These are phyloP conservation scores for Solanum lycopersicoides DNA, from an alignment of 257 asterid species.

Conservation along the genomic window DNA sequence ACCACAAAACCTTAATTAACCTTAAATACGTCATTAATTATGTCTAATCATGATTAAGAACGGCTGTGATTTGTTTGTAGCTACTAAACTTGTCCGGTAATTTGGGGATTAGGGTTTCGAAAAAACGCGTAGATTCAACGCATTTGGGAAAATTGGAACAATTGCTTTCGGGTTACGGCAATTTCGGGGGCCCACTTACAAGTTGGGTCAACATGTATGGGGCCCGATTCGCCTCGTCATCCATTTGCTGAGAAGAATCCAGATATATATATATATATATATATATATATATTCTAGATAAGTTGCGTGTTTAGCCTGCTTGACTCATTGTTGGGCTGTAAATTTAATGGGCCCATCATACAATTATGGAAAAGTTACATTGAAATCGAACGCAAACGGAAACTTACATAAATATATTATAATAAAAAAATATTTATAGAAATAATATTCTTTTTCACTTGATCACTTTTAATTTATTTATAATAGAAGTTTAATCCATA, in stretches of 20 bases:
- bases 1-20: constrained; percentile 6
- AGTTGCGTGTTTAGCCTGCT: background rate
- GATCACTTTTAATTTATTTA: too few relatives aligned
- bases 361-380: background rate
- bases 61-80: background rate
- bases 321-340: background rate
- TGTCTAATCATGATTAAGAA: constrained; percentile 1
- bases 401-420: too few relatives aligned
- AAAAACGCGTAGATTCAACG: constrained; percentile 37
- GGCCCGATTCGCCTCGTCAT: background rate
- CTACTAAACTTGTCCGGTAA: background rate
- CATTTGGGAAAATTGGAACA: background rate
- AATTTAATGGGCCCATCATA: background rate
- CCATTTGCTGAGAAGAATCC: constrained; percentile 1
- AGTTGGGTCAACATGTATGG: background rate
- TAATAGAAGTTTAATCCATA: too few relatives aligned
- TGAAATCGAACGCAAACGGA: background rate
- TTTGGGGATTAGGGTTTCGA: background rate
- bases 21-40: background rate
- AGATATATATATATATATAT: background rate
- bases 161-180: background rate
- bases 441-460: too few relatives aligned
- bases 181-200: background rate
- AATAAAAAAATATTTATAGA: too few relatives aligned
- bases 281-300: background rate